phyloP scores from a whole-genome alignment of 495 filamentous ascomycete genomes.

The Cryomyces minteri region DNA sequence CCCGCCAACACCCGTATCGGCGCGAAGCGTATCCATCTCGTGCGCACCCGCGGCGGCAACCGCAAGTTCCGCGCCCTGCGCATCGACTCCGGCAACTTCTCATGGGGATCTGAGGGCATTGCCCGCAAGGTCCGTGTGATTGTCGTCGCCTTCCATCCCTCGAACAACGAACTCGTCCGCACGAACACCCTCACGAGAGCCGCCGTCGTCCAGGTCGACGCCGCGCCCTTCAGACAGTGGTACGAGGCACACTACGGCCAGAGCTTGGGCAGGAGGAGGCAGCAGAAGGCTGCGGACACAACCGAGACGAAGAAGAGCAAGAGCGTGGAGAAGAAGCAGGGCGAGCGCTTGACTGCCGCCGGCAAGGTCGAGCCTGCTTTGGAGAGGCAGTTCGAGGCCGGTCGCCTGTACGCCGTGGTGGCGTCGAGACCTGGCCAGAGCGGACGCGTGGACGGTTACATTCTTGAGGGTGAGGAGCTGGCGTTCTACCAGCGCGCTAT shows the following conservation, averaged over 20 bases:
- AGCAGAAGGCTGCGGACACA: slow-evolving; percentile 27
- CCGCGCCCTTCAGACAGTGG: slow-evolving; percentile 97
- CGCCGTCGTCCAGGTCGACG: slow-evolving; percentile 96
- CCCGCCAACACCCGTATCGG: slow-evolving; percentile 98
- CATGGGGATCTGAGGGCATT: slow-evolving; percentile 93
- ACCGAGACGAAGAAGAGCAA: slow-evolving; percentile 62
- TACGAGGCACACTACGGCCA: slow-evolving; percentile 98
- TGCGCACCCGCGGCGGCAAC: slow-evolving; percentile 97
- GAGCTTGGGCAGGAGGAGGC: slow-evolving; percentile 70
- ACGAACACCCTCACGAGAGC: slow-evolving; percentile 99
- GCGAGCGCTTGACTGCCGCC: slow-evolving; percentile 48
- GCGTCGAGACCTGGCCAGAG: slow-evolving; percentile 88
- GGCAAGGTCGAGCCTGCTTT: slow-evolving; percentile 88
- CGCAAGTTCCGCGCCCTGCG: slow-evolving; percentile 98
- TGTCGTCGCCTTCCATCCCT: slow-evolving; percentile 91
- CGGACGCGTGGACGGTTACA: slow-evolving; percentile 89
- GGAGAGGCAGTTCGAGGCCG: slow-evolving; percentile 97
- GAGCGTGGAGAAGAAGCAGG: slow-evolving; percentile 88
- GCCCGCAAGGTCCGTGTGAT: slow-evolving; percentile 98
- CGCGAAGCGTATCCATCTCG: slow-evolving; percentile 92
- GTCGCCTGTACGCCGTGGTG: slow-evolving; percentile 86
- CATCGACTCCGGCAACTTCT: slow-evolving; percentile 98
- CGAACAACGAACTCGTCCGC: slow-evolving; percentile 99
- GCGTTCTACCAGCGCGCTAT: slow-evolving; percentile 98
- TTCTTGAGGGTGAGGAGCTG: slow-evolving; percentile 97